Evolutionary conservation across 2,329 filamentous ascomycete genomes (phyloP).

Genomic region (Didymella pinodella): DNA sequence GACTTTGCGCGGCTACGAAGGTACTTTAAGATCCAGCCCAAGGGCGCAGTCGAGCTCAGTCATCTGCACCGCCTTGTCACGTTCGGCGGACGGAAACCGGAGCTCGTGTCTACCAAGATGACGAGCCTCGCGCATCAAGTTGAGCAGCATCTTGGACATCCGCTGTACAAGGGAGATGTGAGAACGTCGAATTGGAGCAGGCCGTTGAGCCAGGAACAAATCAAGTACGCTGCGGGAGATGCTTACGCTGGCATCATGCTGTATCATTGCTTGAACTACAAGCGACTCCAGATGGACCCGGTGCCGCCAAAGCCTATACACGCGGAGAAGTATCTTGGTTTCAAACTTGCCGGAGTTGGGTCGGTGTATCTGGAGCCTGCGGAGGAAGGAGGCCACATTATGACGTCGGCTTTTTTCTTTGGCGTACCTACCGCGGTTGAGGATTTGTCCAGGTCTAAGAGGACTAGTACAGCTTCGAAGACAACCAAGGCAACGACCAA

Average conservation of each 20-base stretch:
- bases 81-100: constrained; percentile 62
- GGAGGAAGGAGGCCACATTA: constrained; percentile 29
- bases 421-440: constrained; percentile 19
- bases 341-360: constrained; percentile 22
- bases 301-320: constrained; percentile 35
- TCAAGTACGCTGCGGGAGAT: constrained; percentile 80
- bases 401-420: constrained; percentile 37
- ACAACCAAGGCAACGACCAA: background rate
- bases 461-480: background rate
- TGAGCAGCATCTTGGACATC: constrained; percentile 73
- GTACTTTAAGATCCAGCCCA: constrained; percentile 69
- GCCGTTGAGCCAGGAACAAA: constrained; percentile 68
- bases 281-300: constrained; percentile 59
- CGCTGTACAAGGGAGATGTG: constrained; percentile 81
- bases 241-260: constrained; percentile 84
- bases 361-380: constrained; percentile 33
- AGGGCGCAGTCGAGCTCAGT: constrained; percentile 80
- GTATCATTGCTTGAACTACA: constrained; percentile 74
- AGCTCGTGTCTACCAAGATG: constrained; percentile 52
- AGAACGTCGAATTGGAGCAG: constrained; percentile 78
- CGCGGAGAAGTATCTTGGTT: constrained; percentile 38
- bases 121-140: constrained; percentile 75
- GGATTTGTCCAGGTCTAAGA: constrained; percentile 1
- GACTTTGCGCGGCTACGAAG: constrained; percentile 71
- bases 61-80: constrained; percentile 82